Percentiles rank a stretch among this genome's conserved stretches.
phyloP scores from a whole-genome alignment of 805 yeast species.

The Teunomyces lycoperdinae region DNA sequence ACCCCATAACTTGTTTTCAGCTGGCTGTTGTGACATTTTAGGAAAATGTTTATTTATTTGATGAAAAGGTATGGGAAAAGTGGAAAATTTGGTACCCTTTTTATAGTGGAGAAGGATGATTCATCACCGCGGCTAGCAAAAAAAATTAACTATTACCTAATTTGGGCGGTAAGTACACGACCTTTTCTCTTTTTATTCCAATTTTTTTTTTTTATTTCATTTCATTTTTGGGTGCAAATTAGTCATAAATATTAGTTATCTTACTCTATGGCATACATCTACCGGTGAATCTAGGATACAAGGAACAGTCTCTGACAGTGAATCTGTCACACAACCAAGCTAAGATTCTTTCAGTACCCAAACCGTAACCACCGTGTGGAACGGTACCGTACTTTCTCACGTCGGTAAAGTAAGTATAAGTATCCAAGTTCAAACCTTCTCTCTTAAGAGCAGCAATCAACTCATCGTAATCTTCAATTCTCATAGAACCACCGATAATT shows the following conservation, averaged over 20 bases:
- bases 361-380: slow-evolving; percentile 99
- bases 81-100: neutral
- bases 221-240: neutral
- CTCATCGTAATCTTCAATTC: slow-evolving; percentile 80
- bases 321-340: slow-evolving; percentile 98
- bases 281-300: slow-evolving; percentile 97
- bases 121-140: slow-evolving; percentile 22
- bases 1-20: slow-evolving; percentile 89
- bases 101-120: slow-evolving; percentile 9
- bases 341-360: slow-evolving; percentile 95
- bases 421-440: slow-evolving; percentile 77
- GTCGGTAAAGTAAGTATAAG: slow-evolving; percentile 96
- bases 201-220: no score
- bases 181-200: neutral
- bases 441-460: slow-evolving; percentile 87
- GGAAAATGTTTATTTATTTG: neutral
- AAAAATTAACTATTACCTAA: slow-evolving; percentile 7
- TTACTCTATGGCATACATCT: slow-evolving; percentile 84
- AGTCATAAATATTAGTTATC: slow-evolving; percentile 1
- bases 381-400: slow-evolving; percentile 95
- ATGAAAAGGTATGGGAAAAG: neutral
- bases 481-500: slow-evolving; percentile 98
- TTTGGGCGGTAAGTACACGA: slow-evolving; percentile 6
- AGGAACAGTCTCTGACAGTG: slow-evolving; percentile 97
- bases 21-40: slow-evolving; percentile 42